These are phyloP conservation scores for Blastobotrys persicus DNA, from an alignment of 1,139 yeast species.

Conservation along the genomic window DNA sequence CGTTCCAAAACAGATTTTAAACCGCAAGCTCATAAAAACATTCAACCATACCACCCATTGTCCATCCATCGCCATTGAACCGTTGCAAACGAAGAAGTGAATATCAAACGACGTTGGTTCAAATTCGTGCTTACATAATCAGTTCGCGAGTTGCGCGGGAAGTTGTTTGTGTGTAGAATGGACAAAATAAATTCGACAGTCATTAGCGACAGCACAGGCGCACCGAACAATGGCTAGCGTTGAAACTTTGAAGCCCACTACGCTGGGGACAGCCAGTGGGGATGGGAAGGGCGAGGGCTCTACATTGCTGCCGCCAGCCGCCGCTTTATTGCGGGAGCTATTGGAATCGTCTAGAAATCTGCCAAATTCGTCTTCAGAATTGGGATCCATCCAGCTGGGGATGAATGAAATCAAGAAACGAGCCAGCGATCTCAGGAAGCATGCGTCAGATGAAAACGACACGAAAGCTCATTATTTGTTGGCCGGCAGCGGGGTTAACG, in stretches of 20 bases:
- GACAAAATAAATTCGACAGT: neutral
- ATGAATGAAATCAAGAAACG: constrained; percentile 73
- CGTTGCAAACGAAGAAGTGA: no score
- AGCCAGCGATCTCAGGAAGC: constrained; percentile 58
- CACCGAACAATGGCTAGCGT: constrained; percentile 8
- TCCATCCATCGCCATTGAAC: no score
- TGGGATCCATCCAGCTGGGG: constrained; percentile 73
- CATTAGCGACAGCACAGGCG: constrained; percentile 1
- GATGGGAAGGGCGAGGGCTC: constrained; percentile 7
- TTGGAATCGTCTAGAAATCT: constrained; percentile 68
- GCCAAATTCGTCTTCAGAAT: constrained; percentile 60
- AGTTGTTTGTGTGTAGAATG: neutral
- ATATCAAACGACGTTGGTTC: no score
- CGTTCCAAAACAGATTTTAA: no score
- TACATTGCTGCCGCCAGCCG: constrained; percentile 42
- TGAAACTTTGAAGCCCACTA: constrained; percentile 7
- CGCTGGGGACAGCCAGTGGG: neutral
- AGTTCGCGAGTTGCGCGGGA: no score
- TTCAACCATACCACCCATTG: no score
- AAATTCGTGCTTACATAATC: no score
- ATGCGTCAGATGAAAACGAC: constrained; percentile 47
- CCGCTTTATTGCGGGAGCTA: constrained; percentile 54
- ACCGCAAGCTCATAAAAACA: no score
- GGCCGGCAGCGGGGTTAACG: constrained; percentile 86
- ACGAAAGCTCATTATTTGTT: constrained; percentile 88